Conservation (phyloP, 2,329 filamentous ascomycete species). For the Pseudogymnoascus sp. region DNA sequence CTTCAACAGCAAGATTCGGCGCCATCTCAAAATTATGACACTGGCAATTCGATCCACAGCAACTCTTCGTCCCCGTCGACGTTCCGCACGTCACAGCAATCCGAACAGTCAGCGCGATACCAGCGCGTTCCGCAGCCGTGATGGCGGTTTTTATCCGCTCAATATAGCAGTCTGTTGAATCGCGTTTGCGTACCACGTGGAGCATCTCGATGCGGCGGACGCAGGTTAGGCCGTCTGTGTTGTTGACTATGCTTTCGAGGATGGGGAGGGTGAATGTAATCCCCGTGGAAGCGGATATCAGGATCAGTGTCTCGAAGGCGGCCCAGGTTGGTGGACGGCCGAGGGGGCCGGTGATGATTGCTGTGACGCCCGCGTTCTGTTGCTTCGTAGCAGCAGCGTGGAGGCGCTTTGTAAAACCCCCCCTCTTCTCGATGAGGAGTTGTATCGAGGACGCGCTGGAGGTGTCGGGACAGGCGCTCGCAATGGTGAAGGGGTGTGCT, state of each 20-base stretch:
- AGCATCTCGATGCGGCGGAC: conserved; percentile 47
- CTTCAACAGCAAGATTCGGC: background rate
- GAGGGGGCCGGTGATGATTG: conserved; percentile 50
- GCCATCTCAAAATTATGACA: conserved; percentile 1
- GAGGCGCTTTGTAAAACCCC: conserved; percentile 50
- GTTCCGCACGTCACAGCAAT: conserved; percentile 42
- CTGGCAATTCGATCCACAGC: conserved; percentile 12
- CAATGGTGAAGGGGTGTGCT: conserved; percentile 55
- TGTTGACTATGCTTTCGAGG: conserved; percentile 41
- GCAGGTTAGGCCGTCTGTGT: conserved; percentile 37
- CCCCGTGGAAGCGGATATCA: conserved; percentile 57
- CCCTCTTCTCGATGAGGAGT: conserved; percentile 48
- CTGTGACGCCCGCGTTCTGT: conserved; percentile 32
- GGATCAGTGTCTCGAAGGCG: conserved; percentile 50
- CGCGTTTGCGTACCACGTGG: conserved; percentile 42
- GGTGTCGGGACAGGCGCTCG: conserved; percentile 41
- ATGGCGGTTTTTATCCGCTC: conserved; percentile 42
- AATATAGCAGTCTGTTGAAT: conserved; percentile 50
- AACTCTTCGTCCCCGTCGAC: conserved; percentile 18
- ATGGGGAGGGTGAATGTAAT: conserved; percentile 55
- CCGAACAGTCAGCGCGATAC: conserved; percentile 45
- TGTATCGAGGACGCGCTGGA: conserved; percentile 49
- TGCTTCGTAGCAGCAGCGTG: conserved; percentile 39
- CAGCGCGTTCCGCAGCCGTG: conserved; percentile 35
- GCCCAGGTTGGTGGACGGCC: conserved; percentile 50